Evolutionary conservation across 106 monocot species (phyloP).

Genomic region (Cymbidium sinense): DNA sequence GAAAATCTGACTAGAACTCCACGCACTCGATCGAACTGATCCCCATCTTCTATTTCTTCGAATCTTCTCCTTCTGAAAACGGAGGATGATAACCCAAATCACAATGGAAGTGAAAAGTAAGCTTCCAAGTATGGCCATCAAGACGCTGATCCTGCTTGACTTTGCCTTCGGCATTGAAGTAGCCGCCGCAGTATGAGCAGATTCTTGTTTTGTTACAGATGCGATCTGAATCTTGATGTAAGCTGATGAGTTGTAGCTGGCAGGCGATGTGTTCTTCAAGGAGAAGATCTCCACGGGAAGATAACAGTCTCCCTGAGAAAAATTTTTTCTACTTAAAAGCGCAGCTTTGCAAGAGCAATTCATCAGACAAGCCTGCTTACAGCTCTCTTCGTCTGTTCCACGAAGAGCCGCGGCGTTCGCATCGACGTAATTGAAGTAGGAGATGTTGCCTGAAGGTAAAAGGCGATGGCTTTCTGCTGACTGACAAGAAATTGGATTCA

Average conservation of each 20-base stretch:
- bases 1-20: slow-evolving; percentile 36
- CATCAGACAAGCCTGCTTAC: slow-evolving; percentile 38
- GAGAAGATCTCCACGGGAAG: slow-evolving; percentile 19
- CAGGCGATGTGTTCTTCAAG: slow-evolving; percentile 6
- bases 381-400: slow-evolving; percentile 14
- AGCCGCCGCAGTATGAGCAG: too few species aligned
- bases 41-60: neutral
- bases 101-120: neutral
- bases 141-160: neutral
- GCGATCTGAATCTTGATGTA: slow-evolving; percentile 30
- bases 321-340: slow-evolving; percentile 13
- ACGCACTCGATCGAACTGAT: slow-evolving; percentile 24
- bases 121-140: neutral
- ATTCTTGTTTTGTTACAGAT: too few species aligned
- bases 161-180: neutral
- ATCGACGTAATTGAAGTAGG: slow-evolving; percentile 17
- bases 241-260: slow-evolving; percentile 7
- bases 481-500: slow-evolving; percentile 16
- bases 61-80: neutral
- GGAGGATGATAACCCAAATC: neutral
- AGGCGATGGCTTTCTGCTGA: neutral
- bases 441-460: neutral
- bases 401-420: neutral
- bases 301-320: slow-evolving; percentile 5
- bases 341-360: slow-evolving; percentile 38